These are phyloP conservation scores for Fraxinus paxiana DNA, from an alignment of 305 asterid species.

Conservation along the genomic window DNA sequence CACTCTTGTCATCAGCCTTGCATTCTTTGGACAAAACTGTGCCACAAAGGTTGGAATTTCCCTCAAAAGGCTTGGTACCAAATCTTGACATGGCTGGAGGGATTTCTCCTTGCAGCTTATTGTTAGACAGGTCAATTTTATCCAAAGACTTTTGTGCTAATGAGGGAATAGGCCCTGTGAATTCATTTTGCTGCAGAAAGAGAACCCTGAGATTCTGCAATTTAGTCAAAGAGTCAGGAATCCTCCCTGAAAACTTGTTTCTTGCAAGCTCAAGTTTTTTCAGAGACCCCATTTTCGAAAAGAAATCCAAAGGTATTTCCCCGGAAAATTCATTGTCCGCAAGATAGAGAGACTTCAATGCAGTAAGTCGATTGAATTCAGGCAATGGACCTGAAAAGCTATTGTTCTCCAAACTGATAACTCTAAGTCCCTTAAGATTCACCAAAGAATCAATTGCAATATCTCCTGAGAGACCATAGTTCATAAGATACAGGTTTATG, in stretches of 20 bases:
- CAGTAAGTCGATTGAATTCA: constrained; percentile 45
- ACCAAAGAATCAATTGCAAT: constrained; percentile 34
- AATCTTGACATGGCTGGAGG: constrained; percentile 53
- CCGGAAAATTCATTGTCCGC: constrained; percentile 54
- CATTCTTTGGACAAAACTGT: constrained; percentile 37
- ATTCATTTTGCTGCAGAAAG: constrained; percentile 41
- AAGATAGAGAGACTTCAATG: constrained; percentile 43
- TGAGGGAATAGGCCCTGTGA: constrained; percentile 51
- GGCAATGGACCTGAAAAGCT: constrained; percentile 59
- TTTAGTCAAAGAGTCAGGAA: constrained; percentile 48
- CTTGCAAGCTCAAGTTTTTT: constrained; percentile 48
- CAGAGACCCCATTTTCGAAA: constrained; percentile 49
- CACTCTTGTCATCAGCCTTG: neutral
- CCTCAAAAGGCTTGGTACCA: constrained; percentile 39
- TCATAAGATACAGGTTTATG: constrained; percentile 39
- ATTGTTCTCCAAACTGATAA: constrained; percentile 52
- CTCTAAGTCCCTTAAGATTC: constrained; percentile 41
- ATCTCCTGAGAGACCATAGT: constrained; percentile 37
- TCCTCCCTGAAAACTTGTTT: constrained; percentile 49
- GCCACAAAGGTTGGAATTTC: constrained; percentile 55
- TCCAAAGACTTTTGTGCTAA: constrained; percentile 38
- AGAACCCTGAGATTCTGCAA: constrained; percentile 39
- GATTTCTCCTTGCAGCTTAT: constrained; percentile 63
- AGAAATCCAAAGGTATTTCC: constrained; percentile 43
- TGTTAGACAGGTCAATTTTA: constrained; percentile 41